Percentiles rank a stretch among this genome's conserved stretches.
phyloP scores from a whole-genome alignment of 2,329 filamentous ascomycete species.

The Cladosporium sp. region DNA sequence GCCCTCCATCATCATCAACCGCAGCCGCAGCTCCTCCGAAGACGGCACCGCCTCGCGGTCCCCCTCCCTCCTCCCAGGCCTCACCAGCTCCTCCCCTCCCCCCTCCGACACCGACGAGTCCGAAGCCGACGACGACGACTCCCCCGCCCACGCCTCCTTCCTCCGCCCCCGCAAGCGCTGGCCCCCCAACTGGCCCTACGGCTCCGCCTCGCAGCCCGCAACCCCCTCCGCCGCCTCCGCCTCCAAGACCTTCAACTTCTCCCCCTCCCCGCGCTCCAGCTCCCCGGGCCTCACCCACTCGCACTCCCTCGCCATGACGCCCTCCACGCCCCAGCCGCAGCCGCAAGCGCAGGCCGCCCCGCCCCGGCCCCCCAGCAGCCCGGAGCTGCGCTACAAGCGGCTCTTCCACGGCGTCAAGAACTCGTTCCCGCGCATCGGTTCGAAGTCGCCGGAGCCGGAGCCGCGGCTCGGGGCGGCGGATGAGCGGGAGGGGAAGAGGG shows the following conservation, averaged over 20 bases:
- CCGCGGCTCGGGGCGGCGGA: neutral
- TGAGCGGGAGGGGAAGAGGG: neutral
- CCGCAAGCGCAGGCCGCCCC: neutral
- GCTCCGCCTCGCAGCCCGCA: constrained; percentile 26
- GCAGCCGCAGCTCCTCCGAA: constrained; percentile 8
- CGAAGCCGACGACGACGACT: neutral
- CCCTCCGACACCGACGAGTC: constrained; percentile 8
- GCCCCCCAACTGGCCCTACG: constrained; percentile 15
- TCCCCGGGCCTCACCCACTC: constrained; percentile 8
- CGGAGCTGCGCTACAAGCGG: constrained; percentile 37
- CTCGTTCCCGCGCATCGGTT: neutral
- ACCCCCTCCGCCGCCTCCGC: constrained; percentile 17
- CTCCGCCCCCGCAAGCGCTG: constrained; percentile 26
- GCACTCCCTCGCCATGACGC: constrained; percentile 2
- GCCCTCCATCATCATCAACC: neutral
- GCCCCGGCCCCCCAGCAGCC: constrained; percentile 26
- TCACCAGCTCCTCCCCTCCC: constrained; percentile 3
- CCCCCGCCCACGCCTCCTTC: constrained; percentile 14
- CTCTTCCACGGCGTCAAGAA: constrained; percentile 31
- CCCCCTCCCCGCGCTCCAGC: constrained; percentile 4
- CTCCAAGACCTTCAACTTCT: constrained; percentile 25
- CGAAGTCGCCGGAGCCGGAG: neutral
- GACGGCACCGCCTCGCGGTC: neutral
- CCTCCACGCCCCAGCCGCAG: neutral
- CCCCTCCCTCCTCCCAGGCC: neutral